Base-by-base conservation (phyloP, 2,329 filamentous ascomycete species). In the Zymoseptoria pseudotritici region DNA sequence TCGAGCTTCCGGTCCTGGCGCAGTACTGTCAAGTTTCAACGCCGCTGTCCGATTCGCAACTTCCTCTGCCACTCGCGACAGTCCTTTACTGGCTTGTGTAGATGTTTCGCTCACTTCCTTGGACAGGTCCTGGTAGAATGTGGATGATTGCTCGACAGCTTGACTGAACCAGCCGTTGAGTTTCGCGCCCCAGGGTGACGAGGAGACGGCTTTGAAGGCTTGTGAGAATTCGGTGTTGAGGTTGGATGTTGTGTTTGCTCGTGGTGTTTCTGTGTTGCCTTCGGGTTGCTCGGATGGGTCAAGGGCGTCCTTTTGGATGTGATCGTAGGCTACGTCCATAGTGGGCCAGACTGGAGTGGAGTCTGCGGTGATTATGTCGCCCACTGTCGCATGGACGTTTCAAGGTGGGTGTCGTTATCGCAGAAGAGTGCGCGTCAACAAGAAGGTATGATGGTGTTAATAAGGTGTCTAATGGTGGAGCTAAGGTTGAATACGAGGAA, bases 281-380 rank as follows among this genome's bases (percentile, higher is more conserved):
- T 73, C 67, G 63, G 36, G 36, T 46, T 46, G 36, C 36, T 83
- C 79, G 61, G 79, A 72, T 4, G 78, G 75, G 24, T 78, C 76
- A 67, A 90, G 82, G 56, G 85, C 83, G 74, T 94, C 87, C 78
- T 96, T 91, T 73, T 91, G 87, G 70, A 97, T 96, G 75, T 96
- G 91, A 72, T 99, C 94, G 82, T 97, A 99, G 52, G 92, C 92
- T 71, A 95, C 82, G 83, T 99, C 94, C 94, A 99, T 97, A 10
- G n/a, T 65, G 21, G 20, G 13, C 36, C 36, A 46, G 17, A 46
- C 17, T n/a, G 36, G 13, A 13, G 36, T 3, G n/a, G 13, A 17
- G 13, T 13, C 13, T 46, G 36, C 17, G 36, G 13, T n/a, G 36
- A 17, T 46, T 17, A 17, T 17, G 17, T n/a, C 17, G 7, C 17